phyloP scores from a whole-genome alignment of 208 protist genomes.

The Leishmania mexicana region DNA sequence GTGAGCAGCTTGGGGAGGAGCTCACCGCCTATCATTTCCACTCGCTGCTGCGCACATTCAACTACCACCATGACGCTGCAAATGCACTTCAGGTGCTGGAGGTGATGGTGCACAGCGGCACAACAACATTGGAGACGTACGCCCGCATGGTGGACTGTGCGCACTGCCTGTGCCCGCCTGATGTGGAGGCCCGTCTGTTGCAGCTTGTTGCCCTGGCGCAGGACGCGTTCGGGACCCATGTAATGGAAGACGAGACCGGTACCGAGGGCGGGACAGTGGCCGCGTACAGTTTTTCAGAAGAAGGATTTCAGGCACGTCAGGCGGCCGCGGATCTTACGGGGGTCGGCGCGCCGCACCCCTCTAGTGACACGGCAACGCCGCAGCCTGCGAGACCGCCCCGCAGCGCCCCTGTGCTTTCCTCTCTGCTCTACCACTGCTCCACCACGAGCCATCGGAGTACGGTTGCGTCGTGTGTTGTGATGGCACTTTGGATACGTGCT shows the following conservation, averaged over 20 bases:
- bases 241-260: constrained; percentile 33
- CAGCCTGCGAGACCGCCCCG: not conserved
- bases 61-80: constrained; percentile 64
- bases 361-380: not conserved
- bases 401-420: constrained; percentile 63
- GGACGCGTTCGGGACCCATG: constrained; percentile 49
- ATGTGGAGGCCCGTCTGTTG: constrained; percentile 58
- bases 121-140: constrained; percentile 68
- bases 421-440: constrained; percentile 79
- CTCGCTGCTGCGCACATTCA: constrained; percentile 81
- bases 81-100: constrained; percentile 80
- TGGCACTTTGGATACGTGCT: constrained; percentile 80
- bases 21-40: constrained; percentile 76
- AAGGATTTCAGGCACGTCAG: constrained; percentile 15
- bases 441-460: constrained; percentile 34
- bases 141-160: constrained; percentile 72
- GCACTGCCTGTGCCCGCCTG: constrained; percentile 59
- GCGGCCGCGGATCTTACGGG: not conserved
- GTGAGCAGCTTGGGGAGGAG: constrained; percentile 63
- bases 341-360: not conserved
- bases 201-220: constrained; percentile 49
- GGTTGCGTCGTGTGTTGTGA: constrained; percentile 48
- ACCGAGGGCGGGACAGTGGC: constrained; percentile 49
- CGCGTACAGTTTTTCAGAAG: constrained; percentile 33
- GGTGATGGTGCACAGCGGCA: constrained; percentile 64